A percentile compares a stretch with the other conserved stretches of the same genome.
Conservation (phyloP, 192 early-diverging fungal genomes). For the Chytriomyces sp. region DNA sequence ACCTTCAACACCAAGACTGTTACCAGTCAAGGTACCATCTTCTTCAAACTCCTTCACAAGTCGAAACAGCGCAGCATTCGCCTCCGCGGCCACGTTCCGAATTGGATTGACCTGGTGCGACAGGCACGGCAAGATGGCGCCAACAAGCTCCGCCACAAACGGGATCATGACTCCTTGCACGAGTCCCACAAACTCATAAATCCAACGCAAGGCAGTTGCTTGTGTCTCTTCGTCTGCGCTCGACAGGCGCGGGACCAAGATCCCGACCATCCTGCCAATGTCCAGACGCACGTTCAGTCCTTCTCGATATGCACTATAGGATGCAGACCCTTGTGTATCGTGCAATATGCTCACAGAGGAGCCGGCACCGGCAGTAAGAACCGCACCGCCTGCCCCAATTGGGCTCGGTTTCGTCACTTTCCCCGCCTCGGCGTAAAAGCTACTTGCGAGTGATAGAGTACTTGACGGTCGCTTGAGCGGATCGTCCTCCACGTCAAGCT, state of each 20-base stretch:
- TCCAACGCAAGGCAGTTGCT: slow-evolving; percentile 88
- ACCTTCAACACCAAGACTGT: background rate
- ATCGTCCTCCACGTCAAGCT: background rate
- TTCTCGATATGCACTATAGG: slow-evolving; percentile 55
- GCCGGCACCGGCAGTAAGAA: background rate
- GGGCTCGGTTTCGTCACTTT: background rate
- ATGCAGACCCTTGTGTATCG: slow-evolving; percentile 11
- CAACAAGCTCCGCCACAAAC: slow-evolving; percentile 78
- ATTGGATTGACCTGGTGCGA: slow-evolving; percentile 73
- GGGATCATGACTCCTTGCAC: slow-evolving; percentile 77
- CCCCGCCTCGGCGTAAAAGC: slow-evolving; percentile 3
- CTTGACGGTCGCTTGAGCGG: slow-evolving; percentile 11
- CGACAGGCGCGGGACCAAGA: slow-evolving; percentile 79
- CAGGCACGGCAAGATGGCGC: slow-evolving; percentile 82
- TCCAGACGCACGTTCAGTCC: slow-evolving; percentile 80
- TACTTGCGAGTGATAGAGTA: slow-evolving; percentile 8
- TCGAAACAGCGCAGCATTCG: slow-evolving; percentile 77
- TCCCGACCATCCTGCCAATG: slow-evolving; percentile 81
- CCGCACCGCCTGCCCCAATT: background rate
- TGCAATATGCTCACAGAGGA: background rate
- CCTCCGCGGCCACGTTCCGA: slow-evolving; percentile 73
- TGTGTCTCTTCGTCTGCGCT: slow-evolving; percentile 82
- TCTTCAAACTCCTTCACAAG: slow-evolving; percentile 67
- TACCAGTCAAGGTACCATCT: background rate
- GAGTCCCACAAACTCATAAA: slow-evolving; percentile 83